A percentile compares a stretch with the other conserved stretches of the same genome.
Evolutionary conservation across 306 rosid species (phyloP).

Genomic region (Lathyrus oleraceus): DNA sequence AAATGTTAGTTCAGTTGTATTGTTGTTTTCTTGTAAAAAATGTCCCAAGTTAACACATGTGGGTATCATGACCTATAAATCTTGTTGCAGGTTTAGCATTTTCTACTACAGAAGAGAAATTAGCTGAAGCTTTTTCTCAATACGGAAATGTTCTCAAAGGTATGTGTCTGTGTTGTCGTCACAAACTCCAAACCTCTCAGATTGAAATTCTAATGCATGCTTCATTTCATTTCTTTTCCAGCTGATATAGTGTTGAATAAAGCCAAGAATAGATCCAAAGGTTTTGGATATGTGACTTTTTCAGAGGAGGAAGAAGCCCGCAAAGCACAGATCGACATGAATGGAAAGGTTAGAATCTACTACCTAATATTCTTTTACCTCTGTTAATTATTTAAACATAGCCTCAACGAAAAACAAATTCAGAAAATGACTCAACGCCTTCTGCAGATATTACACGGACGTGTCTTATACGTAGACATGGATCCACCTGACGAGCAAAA

Average conservation of each 20-base stretch:
- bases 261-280: constrained; percentile 37
- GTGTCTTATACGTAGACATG: constrained; percentile 35
- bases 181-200: background rate
- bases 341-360: constrained; percentile 32
- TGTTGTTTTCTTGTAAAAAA: background rate
- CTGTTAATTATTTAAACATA: background rate
- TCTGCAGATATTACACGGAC: constrained; percentile 37
- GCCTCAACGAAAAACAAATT: background rate
- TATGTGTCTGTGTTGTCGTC: background rate
- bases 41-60: background rate
- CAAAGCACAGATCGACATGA: constrained; percentile 33
- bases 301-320: constrained; percentile 41
- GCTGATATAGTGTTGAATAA: constrained; percentile 36
- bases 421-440: background rate
- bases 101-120: constrained; percentile 38
- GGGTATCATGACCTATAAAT: background rate
- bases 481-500: constrained; percentile 8
- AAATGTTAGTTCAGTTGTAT: background rate
- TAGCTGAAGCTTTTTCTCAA: constrained; percentile 36
- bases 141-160: constrained; percentile 36
- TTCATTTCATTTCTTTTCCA: constrained; percentile 19
- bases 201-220: background rate
- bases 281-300: constrained; percentile 43
- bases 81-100: constrained; percentile 39
- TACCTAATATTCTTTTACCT: background rate